Conservation (phyloP, 129 eudicot genomes). For the Pulicaria dysenterica region DNA sequence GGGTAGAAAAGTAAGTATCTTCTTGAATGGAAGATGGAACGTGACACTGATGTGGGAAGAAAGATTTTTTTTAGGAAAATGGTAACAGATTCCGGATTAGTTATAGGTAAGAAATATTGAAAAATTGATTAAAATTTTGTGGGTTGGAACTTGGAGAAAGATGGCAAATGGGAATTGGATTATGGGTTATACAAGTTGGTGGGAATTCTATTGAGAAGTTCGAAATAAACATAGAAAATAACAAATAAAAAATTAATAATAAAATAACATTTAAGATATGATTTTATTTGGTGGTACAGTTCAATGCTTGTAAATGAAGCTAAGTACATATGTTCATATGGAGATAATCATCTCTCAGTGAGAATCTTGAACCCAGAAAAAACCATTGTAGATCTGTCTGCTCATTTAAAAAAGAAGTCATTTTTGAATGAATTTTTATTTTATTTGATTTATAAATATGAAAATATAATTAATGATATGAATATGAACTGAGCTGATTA, state of each 20-base stretch:
- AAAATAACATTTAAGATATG: conserved; percentile 17
- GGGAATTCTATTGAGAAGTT: background rate
- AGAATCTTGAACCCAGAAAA: conserved; percentile 1
- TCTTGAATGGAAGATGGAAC: too few relatives aligned
- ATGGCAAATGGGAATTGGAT: background rate
- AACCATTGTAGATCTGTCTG: background rate
- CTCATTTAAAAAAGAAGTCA: conserved; percentile 1
- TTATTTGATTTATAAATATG: conserved; percentile 19
- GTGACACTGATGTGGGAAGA: too few relatives aligned
- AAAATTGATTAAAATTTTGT: background rate
- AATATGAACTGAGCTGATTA: conserved; percentile 3
- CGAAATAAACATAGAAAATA: background rate
- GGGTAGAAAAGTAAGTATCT: too few relatives aligned
- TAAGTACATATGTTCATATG: conserved; percentile 7
- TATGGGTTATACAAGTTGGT: conserved; percentile 1
- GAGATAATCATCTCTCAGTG: background rate
- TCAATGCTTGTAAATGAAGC: conserved; percentile 42
- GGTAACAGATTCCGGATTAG: too few relatives aligned
- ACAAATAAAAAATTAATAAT: background rate
- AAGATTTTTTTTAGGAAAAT: too few relatives aligned
- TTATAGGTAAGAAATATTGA: too few relatives aligned
- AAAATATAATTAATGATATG: background rate
- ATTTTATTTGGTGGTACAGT: conserved; percentile 19
- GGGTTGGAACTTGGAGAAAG: conserved; percentile 1
- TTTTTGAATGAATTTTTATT: conserved; percentile 15